Conservation (phyloP, 805 yeast genomes). For the Wickerhamomyces ciferrii region DNA sequence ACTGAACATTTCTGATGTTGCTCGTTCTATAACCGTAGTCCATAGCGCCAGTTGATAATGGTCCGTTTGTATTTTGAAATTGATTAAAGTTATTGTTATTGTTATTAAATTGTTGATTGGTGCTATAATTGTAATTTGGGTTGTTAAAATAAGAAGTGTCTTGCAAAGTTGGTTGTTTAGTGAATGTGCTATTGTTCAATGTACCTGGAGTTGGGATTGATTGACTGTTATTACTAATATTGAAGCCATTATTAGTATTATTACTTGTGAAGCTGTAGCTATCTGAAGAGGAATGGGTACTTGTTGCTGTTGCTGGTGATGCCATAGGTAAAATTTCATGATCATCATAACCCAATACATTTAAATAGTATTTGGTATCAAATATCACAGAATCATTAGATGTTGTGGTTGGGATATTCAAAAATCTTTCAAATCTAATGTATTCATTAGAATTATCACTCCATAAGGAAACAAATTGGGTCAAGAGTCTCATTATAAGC, state of each 20-base stretch:
- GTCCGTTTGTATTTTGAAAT: not conserved
- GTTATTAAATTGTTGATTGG: not conserved
- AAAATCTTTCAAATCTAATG: not conserved
- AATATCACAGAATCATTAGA: not conserved
- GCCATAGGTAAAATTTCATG: not conserved
- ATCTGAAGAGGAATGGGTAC: not conserved
- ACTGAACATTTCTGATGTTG: not conserved
- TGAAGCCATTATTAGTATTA: not conserved
- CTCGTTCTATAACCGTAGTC: not conserved
- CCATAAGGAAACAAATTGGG: conserved; percentile 25
- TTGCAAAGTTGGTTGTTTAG: not conserved
- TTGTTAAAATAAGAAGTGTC: not conserved
- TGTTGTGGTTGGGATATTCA: not conserved
- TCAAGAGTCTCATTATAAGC: conserved; percentile 18
- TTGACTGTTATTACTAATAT: not conserved
- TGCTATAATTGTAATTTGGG: not conserved
- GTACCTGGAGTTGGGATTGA: not conserved
- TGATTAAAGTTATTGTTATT: not conserved
- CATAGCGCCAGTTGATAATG: not conserved
- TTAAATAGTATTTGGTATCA: not conserved
- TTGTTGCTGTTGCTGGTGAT: not conserved
- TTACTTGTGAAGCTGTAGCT: not conserved
- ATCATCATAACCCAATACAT: not conserved
- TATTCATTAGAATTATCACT: conserved; percentile 27
- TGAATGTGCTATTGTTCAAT: not conserved